These are phyloP conservation scores for Xanthoceras sorbifolium DNA, from an alignment of 345 rosid genomes.

Conservation along the genomic window DNA sequence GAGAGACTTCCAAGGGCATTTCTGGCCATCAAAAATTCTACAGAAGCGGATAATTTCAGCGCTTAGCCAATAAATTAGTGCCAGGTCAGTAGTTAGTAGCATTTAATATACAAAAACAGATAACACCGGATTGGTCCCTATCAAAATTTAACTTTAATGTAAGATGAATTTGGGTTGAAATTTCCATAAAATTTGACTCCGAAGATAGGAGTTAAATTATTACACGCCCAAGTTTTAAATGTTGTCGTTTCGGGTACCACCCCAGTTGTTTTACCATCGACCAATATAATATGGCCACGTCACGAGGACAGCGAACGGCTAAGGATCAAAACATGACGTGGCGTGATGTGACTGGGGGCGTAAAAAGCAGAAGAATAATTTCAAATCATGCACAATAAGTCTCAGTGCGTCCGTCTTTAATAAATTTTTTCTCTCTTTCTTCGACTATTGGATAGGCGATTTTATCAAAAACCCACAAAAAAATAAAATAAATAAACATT, in stretches of 20 bases:
- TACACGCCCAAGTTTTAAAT: conserved; percentile 23
- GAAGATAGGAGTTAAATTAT: conserved; percentile 28
- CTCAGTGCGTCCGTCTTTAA: conserved; percentile 39
- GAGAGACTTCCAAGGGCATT: conserved; percentile 19
- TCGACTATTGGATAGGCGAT: conserved; percentile 47
- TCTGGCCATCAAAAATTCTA: conserved; percentile 2
- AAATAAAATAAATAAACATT: not conserved
- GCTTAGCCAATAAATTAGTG: conserved; percentile 5
- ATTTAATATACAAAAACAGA: not conserved
- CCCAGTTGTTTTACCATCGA: not conserved
- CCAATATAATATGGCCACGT: conserved; percentile 36
- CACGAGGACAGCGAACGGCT: not conserved
- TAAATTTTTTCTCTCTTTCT: conserved; percentile 23
- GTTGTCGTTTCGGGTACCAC: conserved; percentile 6
- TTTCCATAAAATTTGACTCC: conserved; percentile 59
- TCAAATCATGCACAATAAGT: conserved; percentile 10
- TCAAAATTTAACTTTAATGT: conserved; percentile 37
- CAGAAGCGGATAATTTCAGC: conserved; percentile 14
- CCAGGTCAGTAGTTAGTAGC: conserved; percentile 24
- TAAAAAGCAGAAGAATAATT: conserved; percentile 32
- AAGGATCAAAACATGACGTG: conserved; percentile 12
- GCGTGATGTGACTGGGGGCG: conserved; percentile 22
- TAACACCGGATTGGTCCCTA: not conserved
- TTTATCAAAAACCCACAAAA: conserved; percentile 34
- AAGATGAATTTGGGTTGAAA: conserved; percentile 66